Evolutionary conservation across 495 filamentous ascomycete genomes (phyloP).

Genomic region (Elaphomyces granulatus): DNA sequence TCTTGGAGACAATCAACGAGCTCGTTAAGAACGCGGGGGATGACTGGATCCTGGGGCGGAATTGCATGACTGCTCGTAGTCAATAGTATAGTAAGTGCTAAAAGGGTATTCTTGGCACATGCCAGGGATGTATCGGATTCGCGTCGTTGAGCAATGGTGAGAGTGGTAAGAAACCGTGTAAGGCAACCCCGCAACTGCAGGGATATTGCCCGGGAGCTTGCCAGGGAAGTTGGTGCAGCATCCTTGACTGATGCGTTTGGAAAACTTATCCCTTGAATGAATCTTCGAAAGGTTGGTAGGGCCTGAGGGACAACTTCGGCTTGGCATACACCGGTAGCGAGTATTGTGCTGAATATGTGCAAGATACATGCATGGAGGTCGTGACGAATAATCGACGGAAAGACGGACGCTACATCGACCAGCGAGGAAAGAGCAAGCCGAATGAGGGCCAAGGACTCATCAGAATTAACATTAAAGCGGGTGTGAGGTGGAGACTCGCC

Average conservation of each 20-base stretch:
- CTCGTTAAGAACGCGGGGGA: conserved; percentile 55
- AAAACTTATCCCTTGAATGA: conserved; percentile 58
- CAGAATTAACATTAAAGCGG: conserved; percentile 43
- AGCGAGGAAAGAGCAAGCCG: conserved; percentile 68
- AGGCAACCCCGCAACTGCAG: conserved; percentile 58
- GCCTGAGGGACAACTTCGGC: conserved; percentile 77
- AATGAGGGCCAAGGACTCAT: conserved; percentile 74
- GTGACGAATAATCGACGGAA: conserved; percentile 89
- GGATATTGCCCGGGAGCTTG: conserved; percentile 24
- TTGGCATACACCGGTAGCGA: conserved; percentile 77
- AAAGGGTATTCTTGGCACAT: conserved; percentile 84
- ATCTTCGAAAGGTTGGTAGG: conserved; percentile 82
- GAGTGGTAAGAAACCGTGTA: conserved; percentile 62
- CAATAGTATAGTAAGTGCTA: conserved; percentile 77
- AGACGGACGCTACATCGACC: conserved; percentile 86
- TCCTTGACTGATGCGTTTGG: conserved; percentile 14
- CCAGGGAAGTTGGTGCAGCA: conserved; percentile 7
- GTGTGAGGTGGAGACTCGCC: conserved; percentile 57
- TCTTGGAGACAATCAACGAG: conserved; percentile 75
- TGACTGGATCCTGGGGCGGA: conserved; percentile 53
- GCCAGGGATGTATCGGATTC: conserved; percentile 66
- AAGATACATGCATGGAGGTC: conserved; percentile 94
- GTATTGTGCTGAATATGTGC: conserved; percentile 89
- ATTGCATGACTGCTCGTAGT: conserved; percentile 63
- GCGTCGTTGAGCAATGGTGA: conserved; percentile 68